Evolutionary conservation across 2,329 filamentous ascomycete genomes (phyloP).

Genomic region (Exophiala alcalophila): DNA sequence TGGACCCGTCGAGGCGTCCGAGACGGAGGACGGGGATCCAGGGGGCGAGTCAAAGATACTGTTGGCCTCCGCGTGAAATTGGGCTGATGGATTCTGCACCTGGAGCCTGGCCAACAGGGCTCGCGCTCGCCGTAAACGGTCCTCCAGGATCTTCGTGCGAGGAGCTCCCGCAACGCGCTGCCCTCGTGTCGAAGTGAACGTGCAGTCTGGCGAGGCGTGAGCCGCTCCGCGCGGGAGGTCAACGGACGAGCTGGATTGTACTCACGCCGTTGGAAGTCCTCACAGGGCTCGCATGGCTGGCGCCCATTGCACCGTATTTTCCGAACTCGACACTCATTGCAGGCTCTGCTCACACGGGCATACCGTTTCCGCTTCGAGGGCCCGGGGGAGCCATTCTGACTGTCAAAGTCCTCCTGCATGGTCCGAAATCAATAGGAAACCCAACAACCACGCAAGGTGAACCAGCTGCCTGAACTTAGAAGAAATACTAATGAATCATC

Average conservation of each 20-base stretch:
- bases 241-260: background rate
- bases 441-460: too few species aligned
- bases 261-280: conserved; percentile 18
- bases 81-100: conserved; percentile 12
- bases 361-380: conserved; percentile 15
- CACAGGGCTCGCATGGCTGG: conserved; percentile 42
- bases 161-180: conserved; percentile 16
- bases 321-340: conserved; percentile 42
- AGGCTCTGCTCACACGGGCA: conserved; percentile 31
- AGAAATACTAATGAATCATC: too few species aligned
- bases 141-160: conserved; percentile 23
- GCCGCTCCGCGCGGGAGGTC: background rate
- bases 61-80: conserved; percentile 13
- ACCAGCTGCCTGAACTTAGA: too few species aligned
- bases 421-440: too few species aligned
- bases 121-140: conserved; percentile 23
- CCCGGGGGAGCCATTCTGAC: conserved; percentile 12
- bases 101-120: conserved; percentile 14
- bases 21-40: conserved; percentile 6
- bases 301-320: conserved; percentile 43
- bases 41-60: conserved; percentile 22
- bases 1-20: conserved; percentile 5
- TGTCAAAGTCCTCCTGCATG: conserved; percentile 16
- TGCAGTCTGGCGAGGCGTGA: conserved; percentile 17
- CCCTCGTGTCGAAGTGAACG: conserved; percentile 17